Evolutionary conservation across 805 yeast genomes (phyloP).

Genomic region (Pichia deserticola): DNA sequence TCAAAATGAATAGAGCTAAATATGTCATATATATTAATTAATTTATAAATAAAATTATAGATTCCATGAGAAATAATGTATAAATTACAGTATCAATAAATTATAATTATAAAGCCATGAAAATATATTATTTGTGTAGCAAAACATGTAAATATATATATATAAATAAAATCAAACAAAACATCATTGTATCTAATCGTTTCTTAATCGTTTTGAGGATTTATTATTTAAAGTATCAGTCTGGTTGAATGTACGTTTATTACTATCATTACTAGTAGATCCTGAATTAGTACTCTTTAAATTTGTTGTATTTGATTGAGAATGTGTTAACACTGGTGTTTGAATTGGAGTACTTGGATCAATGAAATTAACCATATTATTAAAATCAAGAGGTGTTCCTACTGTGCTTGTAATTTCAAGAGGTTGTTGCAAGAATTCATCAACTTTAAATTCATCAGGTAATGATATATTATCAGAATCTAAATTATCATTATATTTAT

Average conservation of each 20-base stretch:
- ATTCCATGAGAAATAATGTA: no score
- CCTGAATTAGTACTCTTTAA: not conserved
- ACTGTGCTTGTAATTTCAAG: conserved; percentile 11
- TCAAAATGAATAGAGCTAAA: not conserved
- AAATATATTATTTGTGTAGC: no score
- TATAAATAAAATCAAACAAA: not conserved
- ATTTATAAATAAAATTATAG: no score
- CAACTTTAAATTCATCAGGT: conserved; percentile 28
- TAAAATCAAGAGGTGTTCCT: conserved; percentile 10
- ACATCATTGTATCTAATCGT: not conserved
- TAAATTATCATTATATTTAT: conserved; percentile 12
- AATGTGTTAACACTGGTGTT: conserved; percentile 3
- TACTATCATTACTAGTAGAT: not conserved
- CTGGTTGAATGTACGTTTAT: not conserved
- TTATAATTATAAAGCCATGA: no score
- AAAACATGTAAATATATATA: not conserved
- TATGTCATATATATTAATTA: no score
- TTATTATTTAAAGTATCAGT: not conserved
- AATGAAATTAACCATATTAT: conserved; percentile 3
- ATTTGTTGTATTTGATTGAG: not conserved
- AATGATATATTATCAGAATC: conserved; percentile 9
- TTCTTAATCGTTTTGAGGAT: not conserved
- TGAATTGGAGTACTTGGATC: conserved; percentile 2
- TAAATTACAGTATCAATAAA: no score
- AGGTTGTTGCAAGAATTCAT: conserved; percentile 23